Evolutionary conservation across 805 yeast species (phyloP).

Genomic region (Saccharomycopsis sp.): DNA sequence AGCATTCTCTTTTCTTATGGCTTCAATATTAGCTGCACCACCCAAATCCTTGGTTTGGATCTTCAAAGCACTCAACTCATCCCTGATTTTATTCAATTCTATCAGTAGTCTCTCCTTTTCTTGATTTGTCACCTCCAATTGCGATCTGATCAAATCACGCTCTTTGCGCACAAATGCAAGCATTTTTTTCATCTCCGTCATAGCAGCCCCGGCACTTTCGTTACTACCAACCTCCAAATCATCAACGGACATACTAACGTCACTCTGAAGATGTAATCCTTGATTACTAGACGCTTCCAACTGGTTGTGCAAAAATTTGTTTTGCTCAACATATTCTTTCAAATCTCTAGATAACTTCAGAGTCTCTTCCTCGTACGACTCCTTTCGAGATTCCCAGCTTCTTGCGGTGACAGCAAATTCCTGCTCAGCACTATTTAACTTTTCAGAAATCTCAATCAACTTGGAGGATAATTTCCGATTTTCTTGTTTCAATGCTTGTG

Average conservation of each 20-base stretch:
- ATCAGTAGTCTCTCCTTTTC: conserved; percentile 49
- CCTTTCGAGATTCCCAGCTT: conserved; percentile 39
- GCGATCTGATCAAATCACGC: conserved; percentile 59
- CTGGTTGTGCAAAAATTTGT: conserved; percentile 58
- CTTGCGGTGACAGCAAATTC: conserved; percentile 31
- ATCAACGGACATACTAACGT: conserved; percentile 14
- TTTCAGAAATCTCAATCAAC: conserved; percentile 25
- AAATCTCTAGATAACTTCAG: conserved; percentile 36
- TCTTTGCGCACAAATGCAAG: conserved; percentile 61
- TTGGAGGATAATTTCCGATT: conserved; percentile 25
- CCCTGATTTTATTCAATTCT: conserved; percentile 36
- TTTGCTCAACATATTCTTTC: conserved; percentile 57
- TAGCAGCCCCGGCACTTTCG: conserved; percentile 20
- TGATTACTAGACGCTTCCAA: conserved; percentile 36
- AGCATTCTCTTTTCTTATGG: conserved; percentile 32
- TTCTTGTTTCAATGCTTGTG: conserved; percentile 33
- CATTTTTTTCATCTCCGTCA: conserved; percentile 39
- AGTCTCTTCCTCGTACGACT: conserved; percentile 38
- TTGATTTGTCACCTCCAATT: conserved; percentile 40
- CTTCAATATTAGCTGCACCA: conserved; percentile 27
- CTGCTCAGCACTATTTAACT: conserved; percentile 20
- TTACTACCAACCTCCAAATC: conserved; percentile 21
- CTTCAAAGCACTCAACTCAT: conserved; percentile 46
- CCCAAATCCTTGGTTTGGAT: conserved; percentile 36
- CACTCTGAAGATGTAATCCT: too few species aligned